Evolutionary conservation across 495 filamentous ascomycete species (phyloP).

Genomic region (Talaromyces liani): DNA sequence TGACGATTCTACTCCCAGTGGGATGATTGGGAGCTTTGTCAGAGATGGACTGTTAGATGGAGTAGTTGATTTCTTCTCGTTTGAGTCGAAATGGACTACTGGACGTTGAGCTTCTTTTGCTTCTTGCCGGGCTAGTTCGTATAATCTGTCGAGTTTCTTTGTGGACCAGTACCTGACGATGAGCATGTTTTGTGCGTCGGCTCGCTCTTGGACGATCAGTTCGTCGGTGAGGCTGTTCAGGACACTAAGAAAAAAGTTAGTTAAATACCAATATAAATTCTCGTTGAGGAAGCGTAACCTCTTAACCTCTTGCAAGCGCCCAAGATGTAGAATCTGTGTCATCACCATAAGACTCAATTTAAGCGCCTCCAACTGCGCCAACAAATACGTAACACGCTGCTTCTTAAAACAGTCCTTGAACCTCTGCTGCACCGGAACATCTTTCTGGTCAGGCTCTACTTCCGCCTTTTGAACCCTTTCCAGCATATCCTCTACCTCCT

Average conservation of each 20-base stretch:
- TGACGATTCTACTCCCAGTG: slow-evolving; percentile 25
- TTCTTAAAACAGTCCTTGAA: slow-evolving; percentile 39
- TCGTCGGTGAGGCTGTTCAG: slow-evolving; percentile 16
- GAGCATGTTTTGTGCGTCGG: slow-evolving; percentile 40
- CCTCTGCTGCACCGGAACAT: slow-evolving; percentile 28
- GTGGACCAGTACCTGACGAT: slow-evolving; percentile 38
- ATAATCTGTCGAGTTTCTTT: slow-evolving; percentile 32
- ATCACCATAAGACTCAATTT: slow-evolving; percentile 39
- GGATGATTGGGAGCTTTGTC: slow-evolving; percentile 21
- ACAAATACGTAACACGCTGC: slow-evolving; percentile 34
- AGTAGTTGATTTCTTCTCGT: slow-evolving; percentile 5
- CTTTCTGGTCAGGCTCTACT: slow-evolving; percentile 19
- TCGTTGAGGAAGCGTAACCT: neutral
- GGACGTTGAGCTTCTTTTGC: slow-evolving; percentile 16
- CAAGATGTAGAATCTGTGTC: slow-evolving; percentile 33
- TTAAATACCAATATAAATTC: too few species aligned
- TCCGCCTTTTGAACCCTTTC: slow-evolving; percentile 31
- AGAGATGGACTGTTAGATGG: slow-evolving; percentile 14
- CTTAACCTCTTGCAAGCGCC: slow-evolving; percentile 16
- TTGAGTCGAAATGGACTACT: neutral
- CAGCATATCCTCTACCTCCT: slow-evolving; percentile 39
- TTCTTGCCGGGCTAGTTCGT: slow-evolving; percentile 31
- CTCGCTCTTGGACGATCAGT: slow-evolving; percentile 33
- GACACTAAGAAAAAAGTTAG: slow-evolving; percentile 1
- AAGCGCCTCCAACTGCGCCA: slow-evolving; percentile 38